Base-by-base conservation (phyloP, 23 red algal species). In the Pyropia yezoensis region DNA sequence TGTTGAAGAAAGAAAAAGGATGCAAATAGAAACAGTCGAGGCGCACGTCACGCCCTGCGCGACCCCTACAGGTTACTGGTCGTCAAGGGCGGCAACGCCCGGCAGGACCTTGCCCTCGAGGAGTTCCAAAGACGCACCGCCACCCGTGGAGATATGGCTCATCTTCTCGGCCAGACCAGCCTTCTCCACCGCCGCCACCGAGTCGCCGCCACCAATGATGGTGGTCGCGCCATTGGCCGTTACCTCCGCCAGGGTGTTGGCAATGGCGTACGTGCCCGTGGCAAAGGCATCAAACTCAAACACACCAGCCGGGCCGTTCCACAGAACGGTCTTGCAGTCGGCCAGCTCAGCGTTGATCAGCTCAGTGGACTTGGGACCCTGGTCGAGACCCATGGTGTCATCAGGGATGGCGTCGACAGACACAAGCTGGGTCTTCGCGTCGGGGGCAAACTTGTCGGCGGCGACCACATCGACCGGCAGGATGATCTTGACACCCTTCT, bases 171-270 rank as follows among this genome's bases (percentile, higher is more conserved):
- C 85, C 29, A 90, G 34, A 11, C 88, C 88, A 16, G 94, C 85
- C 75, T 98, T 89, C 73, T 98, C 94, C 15, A 98, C 85, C 11
- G 94, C 94, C 45, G 94, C 94, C 17, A 98, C 94, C 22, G 94
- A 98, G 74, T 98, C 94, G 27, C 94, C 94, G 17, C 94, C 94
- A 13, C 94, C 94, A 66, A 98, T 89, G 67, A 98, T 98, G 14
- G 94, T 98, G 14, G 63, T 87, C 73, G 71, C 76, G 14, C 94
- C 94, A 18, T 78, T 50, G 15, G 20, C 54, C 0, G 94, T 98
- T 5, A 88, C 57, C 25, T 86, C 79, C 16, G 94, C 94, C 16
- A 98, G 69, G 15, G 88, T 83, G 18, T 91, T 70, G 27, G 94
- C 94, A 21, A 98, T 80, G 27, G 57, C 81, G 66, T 91, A 98